Base-by-base conservation (phyloP, 352 stramenopile species). In the Globisporangium orthogonon region DNA sequence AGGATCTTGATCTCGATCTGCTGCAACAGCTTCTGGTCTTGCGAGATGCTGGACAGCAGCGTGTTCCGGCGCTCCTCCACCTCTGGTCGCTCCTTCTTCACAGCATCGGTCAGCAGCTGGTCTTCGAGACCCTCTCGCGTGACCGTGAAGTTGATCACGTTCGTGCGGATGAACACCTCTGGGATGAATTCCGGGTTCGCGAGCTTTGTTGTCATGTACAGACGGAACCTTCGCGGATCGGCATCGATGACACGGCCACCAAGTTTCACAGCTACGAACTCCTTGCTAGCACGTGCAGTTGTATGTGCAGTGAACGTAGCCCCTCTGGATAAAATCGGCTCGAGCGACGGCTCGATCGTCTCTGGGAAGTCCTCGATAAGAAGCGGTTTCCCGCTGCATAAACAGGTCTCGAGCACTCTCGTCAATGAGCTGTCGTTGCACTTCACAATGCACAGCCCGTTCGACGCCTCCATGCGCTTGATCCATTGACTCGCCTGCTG, bases 121-220 rank as follows among this genome's bases (percentile, higher is more conserved):
- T 94, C 84, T 37, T 96, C 83, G 13, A 98, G 69, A 1, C 91
- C 91, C 3, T 91, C 79, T n/a, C 76, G 76, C 1, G 90, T 98
- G 29, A 98, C 91, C 0, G 83, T 96, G 56, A 98, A 98, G 60
- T 98, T 97, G 54, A 98, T 95, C 4, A 98, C 72, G 49, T 89
- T 97, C 31, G 96, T 87, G 52, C 90, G 91, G 54, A 97, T 96
- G 58, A 89, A 97, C 7, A 97, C 75, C 41, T 98, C 91, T 6
- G 91, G 90, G 0, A 84, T 61, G 56, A 97, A 98, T 44, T 86
- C 76, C 10, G 91, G 91, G 52, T 98, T 97, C 0, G 86, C 74
- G n/a, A 97, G 63, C 50, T 97, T 97, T 0, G 90, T 97, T 1
- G 89, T 95, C 50, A 98, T 66, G 60, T 97, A 98, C 62, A 98